Evolutionary conservation across 176 grass and related monocot genomes (phyloP), one percentile per base, ranked within the genome.

Genomic region (Rhynchospora breviuscula): DNA sequence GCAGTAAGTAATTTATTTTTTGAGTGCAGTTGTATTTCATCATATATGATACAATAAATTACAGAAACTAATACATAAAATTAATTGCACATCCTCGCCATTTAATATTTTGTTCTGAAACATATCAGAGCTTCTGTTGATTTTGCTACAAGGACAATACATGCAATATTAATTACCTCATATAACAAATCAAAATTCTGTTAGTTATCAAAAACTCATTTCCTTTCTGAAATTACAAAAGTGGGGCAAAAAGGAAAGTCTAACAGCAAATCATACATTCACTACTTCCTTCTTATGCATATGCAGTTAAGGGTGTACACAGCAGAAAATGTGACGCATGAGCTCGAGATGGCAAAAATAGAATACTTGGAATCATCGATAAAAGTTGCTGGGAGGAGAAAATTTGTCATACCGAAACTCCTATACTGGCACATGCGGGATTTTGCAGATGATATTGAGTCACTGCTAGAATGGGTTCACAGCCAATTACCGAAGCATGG

Each of bases 391-490:
- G 86, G 82, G 66, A 90, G 82, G 79, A 87, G 79, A 85, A 89
- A 80, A 87, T 67, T 85, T 19, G 78, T 86, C 10, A 3, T 98
- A 35, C 95, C 91, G 6, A 93, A 89, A 81, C 92, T 98, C 81
- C 85, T 98, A 33, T 87, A 91, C 84, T 98, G 90, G 92, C 92
- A 98, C 87, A 98, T 90, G 95, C 81, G 88, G 21, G 89, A 94
- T 81, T 98, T 98, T 74, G 95, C 95, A 59, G 92, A 98, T 80
- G 89, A 93, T 60, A 86, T 75, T n/a, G 95, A 91, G 67, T 98
- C 95, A 46, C 84, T 98, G 59, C 79, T 98, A 15, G 95, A 98
- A 85, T 98, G 95, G 95, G 87, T 95, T 7, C 88, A 98, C 86
- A 98, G 95, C 82, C 95, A 98, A 82, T 88, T 98, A 60, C 95